Conservation (phyloP, 176 grass and related monocot species). For the Cenchrus fungigraminus region DNA sequence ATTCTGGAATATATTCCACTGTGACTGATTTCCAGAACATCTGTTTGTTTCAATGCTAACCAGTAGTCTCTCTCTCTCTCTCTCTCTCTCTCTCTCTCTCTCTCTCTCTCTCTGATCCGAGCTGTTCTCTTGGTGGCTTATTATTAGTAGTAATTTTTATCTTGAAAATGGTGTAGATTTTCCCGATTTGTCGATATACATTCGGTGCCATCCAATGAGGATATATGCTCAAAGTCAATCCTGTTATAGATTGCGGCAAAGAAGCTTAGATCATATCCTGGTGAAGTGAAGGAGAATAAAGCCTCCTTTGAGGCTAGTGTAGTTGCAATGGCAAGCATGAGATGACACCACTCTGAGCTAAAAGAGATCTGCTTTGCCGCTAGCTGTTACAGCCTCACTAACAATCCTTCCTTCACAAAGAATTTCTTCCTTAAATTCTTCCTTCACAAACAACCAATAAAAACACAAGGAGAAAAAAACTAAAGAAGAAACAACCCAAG, state of each 20-base stretch:
- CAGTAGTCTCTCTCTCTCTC: neutral
- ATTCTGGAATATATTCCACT: neutral
- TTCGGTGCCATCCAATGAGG: constrained; percentile 31
- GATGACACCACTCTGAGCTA: constrained; percentile 57
- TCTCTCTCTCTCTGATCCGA: neutral
- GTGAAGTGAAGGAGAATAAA: constrained; percentile 50
- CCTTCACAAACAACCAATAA: neutral
- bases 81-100: neutral
- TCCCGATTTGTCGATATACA: neutral
- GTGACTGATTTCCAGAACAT: constrained; percentile 18
- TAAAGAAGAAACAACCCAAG: neutral
- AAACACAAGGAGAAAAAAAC: neutral
- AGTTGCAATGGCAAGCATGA: constrained; percentile 57
- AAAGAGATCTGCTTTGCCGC: constrained; percentile 34
- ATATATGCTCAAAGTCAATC: constrained; percentile 17
- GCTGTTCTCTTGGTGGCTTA: neutral
- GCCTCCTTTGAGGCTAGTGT: constrained; percentile 32
- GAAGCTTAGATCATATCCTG: constrained; percentile 48
- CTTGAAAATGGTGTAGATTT: neutral
- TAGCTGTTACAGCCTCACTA: constrained; percentile 17
- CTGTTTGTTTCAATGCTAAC: constrained; percentile 45
- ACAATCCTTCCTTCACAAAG: no score
- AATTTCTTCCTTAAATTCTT: neutral
- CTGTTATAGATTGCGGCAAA: constrained; percentile 29
- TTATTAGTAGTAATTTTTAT: neutral